These are phyloP conservation scores for Annulohypoxylon maeteangense DNA, from an alignment of 495 filamentous ascomycete species.

Conservation along the genomic window DNA sequence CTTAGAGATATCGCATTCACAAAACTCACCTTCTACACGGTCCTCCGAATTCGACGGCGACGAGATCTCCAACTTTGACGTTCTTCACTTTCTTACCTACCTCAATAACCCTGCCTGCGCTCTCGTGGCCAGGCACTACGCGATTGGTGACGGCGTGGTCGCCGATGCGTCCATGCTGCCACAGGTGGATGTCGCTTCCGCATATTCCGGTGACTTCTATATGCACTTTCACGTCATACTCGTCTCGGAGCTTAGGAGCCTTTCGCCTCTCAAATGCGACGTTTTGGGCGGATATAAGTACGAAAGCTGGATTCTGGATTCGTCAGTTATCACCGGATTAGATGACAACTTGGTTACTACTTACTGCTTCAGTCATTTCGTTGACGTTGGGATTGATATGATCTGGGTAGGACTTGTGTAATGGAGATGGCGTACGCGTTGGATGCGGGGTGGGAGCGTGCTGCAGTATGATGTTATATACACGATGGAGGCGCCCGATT, in stretches of 20 bases:
- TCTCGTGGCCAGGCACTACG: slow-evolving; percentile 79
- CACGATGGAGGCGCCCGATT: no score
- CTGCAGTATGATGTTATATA: no score
- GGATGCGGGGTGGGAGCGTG: no score
- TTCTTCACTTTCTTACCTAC: slow-evolving; percentile 72
- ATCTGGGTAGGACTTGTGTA: background rate
- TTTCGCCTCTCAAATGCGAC: slow-evolving; percentile 49
- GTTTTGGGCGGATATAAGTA: slow-evolving; percentile 51
- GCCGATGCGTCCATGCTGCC: slow-evolving; percentile 52
- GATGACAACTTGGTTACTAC: background rate
- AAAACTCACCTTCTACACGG: slow-evolving; percentile 55
- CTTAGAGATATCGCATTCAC: no score
- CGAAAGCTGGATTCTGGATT: slow-evolving; percentile 53
- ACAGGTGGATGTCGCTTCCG: slow-evolving; percentile 51
- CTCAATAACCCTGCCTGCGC: slow-evolving; percentile 74
- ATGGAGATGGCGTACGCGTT: background rate
- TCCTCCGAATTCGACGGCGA: slow-evolving; percentile 66
- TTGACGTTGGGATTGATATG: background rate
- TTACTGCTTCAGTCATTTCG: slow-evolving; percentile 1
- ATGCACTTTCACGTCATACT: slow-evolving; percentile 47
- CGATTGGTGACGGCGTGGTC: slow-evolving; percentile 47
- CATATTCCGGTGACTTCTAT: slow-evolving; percentile 49
- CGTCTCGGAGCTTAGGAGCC: slow-evolving; percentile 45
- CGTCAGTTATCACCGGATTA: background rate
- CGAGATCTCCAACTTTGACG: slow-evolving; percentile 71